phyloP scores from a whole-genome alignment of 495 filamentous ascomycete species.

The Neurospora sp. region DNA sequence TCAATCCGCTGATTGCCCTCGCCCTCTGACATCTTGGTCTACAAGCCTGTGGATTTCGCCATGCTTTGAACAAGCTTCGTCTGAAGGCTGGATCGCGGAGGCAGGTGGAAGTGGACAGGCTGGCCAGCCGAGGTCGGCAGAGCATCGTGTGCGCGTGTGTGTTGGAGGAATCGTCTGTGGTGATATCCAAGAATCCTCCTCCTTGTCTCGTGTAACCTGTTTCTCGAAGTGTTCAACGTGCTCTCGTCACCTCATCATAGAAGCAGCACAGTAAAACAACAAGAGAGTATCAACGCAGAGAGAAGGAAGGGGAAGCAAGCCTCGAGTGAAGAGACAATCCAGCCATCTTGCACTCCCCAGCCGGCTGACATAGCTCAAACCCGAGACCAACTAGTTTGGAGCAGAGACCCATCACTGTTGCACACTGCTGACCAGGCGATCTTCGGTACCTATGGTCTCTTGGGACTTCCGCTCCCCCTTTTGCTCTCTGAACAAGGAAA shows the following conservation, averaged over 20 bases:
- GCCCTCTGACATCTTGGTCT: neutral
- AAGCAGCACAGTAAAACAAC: neutral
- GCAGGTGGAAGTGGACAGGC: neutral
- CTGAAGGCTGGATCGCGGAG: neutral
- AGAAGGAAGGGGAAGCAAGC: neutral
- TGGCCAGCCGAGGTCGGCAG: neutral
- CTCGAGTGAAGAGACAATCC: neutral
- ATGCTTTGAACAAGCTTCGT: neutral
- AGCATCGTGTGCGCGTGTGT: neutral
- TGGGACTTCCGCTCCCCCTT: neutral
- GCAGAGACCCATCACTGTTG: neutral
- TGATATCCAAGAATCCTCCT: neutral
- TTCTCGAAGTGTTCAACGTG: neutral
- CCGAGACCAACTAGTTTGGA: neutral
- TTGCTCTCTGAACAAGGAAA: neutral
- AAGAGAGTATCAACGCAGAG: neutral
- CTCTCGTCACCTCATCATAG: neutral
- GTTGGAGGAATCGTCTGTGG: neutral
- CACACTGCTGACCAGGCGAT: neutral
- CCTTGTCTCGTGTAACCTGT: neutral
- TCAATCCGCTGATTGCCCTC: slow-evolving; percentile 1
- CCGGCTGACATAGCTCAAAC: neutral
- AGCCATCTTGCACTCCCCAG: neutral
- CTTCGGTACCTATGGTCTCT: neutral
- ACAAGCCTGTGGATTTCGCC: neutral